These are phyloP conservation scores for Cercospora canescens DNA, from an alignment of 2,329 filamentous ascomycete genomes.

Conservation along the genomic window DNA sequence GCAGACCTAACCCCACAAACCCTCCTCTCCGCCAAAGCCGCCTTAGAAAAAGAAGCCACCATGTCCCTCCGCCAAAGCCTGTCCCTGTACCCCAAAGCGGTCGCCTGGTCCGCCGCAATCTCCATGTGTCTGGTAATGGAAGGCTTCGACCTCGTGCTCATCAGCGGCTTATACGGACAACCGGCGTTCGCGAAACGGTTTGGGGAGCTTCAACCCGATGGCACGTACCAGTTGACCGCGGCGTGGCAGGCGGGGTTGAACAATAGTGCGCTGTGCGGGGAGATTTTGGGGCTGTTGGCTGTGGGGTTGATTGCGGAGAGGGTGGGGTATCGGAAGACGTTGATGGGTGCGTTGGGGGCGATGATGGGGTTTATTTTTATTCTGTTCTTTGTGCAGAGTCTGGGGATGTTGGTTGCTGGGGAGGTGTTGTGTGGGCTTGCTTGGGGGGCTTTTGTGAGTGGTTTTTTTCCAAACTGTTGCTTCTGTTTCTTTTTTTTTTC, in stretches of 20 bases:
- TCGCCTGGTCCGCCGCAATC: slow-evolving; percentile 40
- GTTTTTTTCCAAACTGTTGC: too few relatives aligned
- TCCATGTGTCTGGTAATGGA: slow-evolving; percentile 44
- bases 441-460: slow-evolving; percentile 32
- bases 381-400: slow-evolving; percentile 42
- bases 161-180: slow-evolving; percentile 37
- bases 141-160: slow-evolving; percentile 42
- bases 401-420: slow-evolving; percentile 33
- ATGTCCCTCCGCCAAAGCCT: slow-evolving; percentile 39
- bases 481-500: too few relatives aligned
- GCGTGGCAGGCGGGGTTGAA: slow-evolving; percentile 60
- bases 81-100: slow-evolving; percentile 37
- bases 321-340: slow-evolving; percentile 48
- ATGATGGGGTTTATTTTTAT: slow-evolving; percentile 58
- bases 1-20: too few relatives aligned
- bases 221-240: slow-evolving; percentile 51
- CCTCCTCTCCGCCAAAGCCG: too few relatives aligned
- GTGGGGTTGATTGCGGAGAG: slow-evolving; percentile 65
- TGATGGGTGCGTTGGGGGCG: slow-evolving; percentile 58
- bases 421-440: slow-evolving; percentile 40
- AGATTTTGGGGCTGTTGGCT: slow-evolving; percentile 66
- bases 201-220: slow-evolving; percentile 40
- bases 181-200: slow-evolving; percentile 39
- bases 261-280: slow-evolving; percentile 59
- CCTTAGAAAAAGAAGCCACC: too few relatives aligned